Evolutionary conservation across 2,329 filamentous ascomycete genomes (phyloP).

Genomic region (Botrytis paeoniae): DNA sequence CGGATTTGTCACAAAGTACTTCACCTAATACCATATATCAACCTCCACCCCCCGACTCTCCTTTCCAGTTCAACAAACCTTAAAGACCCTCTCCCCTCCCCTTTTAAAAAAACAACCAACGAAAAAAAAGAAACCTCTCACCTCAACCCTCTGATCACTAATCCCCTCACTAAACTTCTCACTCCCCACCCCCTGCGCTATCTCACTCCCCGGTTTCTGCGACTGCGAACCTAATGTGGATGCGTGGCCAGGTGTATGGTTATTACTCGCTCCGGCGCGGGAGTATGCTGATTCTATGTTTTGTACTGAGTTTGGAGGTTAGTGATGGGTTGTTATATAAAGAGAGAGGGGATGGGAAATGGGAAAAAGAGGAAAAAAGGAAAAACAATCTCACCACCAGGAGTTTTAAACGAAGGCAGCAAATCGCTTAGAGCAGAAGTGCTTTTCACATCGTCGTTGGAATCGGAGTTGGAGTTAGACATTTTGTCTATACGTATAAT

Average conservation of each 20-base stretch:
- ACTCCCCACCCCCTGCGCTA: slow-evolving; percentile 26
- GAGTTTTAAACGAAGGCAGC: not conserved
- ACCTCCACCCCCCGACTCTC: not conserved
- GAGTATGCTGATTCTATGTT: slow-evolving; percentile 31
- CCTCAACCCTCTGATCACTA: slow-evolving; percentile 27
- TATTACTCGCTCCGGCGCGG: slow-evolving; percentile 27
- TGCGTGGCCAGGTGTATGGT: slow-evolving; percentile 29
- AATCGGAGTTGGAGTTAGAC: not conserved
- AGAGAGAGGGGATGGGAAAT: not conserved
- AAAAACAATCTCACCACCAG: not conserved
- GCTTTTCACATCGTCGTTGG: not conserved
- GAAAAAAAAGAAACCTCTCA: not conserved
- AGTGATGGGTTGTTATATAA: not conserved
- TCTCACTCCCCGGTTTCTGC: slow-evolving; percentile 16
- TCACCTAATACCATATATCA: not conserved
- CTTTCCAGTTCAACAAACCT: too few relatives aligned
- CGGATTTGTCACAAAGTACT: not conserved
- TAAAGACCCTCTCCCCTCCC: not conserved
- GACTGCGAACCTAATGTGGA: slow-evolving; percentile 26
- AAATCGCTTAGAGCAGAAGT: not conserved
- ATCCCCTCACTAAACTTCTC: slow-evolving; percentile 23
- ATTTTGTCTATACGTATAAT: too few relatives aligned
- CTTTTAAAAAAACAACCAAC: too few relatives aligned
- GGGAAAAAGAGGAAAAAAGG: too few relatives aligned
- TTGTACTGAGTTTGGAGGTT: slow-evolving; percentile 18